phyloP scores from a whole-genome alignment of 2,329 filamentous ascomycete species.

The Zymoseptoria crescenta region DNA sequence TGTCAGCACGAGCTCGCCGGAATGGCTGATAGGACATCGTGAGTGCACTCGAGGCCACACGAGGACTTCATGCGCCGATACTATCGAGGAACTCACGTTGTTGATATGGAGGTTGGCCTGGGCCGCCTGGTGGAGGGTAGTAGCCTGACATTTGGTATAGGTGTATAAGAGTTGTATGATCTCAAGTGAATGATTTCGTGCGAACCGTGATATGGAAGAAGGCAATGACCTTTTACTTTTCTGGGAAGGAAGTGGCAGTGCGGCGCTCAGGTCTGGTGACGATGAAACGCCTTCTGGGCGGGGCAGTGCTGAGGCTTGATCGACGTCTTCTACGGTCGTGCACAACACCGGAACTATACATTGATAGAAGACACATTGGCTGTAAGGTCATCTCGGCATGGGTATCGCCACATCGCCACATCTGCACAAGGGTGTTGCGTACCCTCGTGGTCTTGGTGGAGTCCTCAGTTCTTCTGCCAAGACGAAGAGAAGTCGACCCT shows the following conservation, averaged over 20 bases:
- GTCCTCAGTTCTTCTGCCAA: too few relatives aligned
- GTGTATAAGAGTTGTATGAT: not conserved
- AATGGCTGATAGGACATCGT: not conserved
- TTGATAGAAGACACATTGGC: not conserved
- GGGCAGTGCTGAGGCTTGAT: not conserved
- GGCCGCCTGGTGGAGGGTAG: slow-evolving; percentile 7
- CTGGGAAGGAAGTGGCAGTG: not conserved
- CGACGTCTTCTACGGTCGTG: not conserved
- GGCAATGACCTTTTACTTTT: not conserved
- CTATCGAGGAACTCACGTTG: slow-evolving; percentile 9
- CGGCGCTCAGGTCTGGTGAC: not conserved
- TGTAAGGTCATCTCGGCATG: too few relatives aligned
- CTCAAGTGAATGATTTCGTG: not conserved
- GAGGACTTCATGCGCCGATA: not conserved
- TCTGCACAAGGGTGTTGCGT: not conserved
- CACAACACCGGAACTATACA: not conserved
- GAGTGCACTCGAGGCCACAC: not conserved
- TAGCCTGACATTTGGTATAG: slow-evolving; percentile 9
- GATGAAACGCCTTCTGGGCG: not conserved
- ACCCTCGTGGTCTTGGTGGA: not conserved
- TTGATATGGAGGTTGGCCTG: slow-evolving; percentile 5
- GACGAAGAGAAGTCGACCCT: not conserved
- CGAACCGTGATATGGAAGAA: not conserved
- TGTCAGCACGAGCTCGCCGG: slow-evolving; percentile 5
- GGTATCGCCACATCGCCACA: not conserved